Percentiles rank a stretch among this genome's conserved stretches.
Evolutionary conservation across 225 moss, liverwort and hornwort genomes (phyloP).

Genomic region (Ulota crispa): DNA sequence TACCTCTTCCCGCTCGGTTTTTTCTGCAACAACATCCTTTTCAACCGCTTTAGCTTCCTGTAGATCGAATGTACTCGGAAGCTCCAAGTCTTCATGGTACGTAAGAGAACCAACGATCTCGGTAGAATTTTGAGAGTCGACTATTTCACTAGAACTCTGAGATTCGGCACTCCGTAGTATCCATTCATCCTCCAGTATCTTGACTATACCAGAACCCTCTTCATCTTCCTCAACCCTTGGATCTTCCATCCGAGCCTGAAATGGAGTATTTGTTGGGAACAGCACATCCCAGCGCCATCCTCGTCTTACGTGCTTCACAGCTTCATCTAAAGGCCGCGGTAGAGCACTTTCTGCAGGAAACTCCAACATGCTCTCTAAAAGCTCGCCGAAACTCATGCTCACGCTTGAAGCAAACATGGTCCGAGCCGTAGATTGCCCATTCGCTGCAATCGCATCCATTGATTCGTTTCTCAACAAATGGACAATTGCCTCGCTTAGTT

Average conservation of each 20-base stretch:
- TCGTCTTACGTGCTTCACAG: constrained; percentile 32
- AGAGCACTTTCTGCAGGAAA: constrained; percentile 62
- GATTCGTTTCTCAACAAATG: constrained; percentile 31
- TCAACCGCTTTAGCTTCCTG: constrained; percentile 41
- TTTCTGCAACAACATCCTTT: constrained; percentile 36
- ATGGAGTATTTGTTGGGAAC: constrained; percentile 31
- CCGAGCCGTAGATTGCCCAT: constrained; percentile 56
- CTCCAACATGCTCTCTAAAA: constrained; percentile 81
- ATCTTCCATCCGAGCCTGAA: constrained; percentile 25
- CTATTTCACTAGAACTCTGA: constrained; percentile 5
- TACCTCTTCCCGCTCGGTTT: constrained; percentile 79
- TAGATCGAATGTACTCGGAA: constrained; percentile 50
- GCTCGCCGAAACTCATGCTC: constrained; percentile 61
- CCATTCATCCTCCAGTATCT: constrained; percentile 49
- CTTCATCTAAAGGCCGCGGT: constrained; percentile 56
- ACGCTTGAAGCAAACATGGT: constrained; percentile 61
- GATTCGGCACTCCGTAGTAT: constrained; percentile 12
- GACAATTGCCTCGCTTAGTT: constrained; percentile 55
- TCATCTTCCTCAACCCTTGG: constrained; percentile 28
- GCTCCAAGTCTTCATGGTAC: constrained; percentile 40
- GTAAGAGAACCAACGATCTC: constrained; percentile 9
- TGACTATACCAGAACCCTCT: constrained; percentile 37
- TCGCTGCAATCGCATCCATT: constrained; percentile 40
- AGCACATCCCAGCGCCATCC: constrained; percentile 84
- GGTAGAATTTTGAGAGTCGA: constrained; percentile 12